Conservation (phyloP, 306 rosid species). For the Malus sylvestris region DNA sequence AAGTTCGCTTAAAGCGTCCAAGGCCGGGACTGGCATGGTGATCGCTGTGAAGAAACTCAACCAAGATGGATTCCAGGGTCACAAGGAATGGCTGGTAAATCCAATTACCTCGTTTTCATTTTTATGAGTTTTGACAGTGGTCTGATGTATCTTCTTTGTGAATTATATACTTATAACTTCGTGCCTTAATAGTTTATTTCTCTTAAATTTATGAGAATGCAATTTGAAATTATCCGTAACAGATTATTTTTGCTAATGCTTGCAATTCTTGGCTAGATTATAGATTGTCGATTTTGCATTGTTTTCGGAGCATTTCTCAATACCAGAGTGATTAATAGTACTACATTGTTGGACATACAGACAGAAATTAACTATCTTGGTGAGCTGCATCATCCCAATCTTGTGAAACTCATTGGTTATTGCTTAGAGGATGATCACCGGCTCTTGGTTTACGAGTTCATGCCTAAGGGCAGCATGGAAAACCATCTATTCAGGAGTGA, state of each 20-base stretch:
- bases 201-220: not conserved
- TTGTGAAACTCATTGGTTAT: constrained; percentile 84
- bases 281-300: constrained; percentile 6
- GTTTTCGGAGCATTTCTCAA: not conserved
- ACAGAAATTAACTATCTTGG: constrained; percentile 96
- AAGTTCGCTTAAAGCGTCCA: constrained; percentile 58
- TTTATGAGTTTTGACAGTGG: not conserved
- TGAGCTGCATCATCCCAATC: constrained; percentile 82
- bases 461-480: constrained; percentile 97
- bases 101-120: not conserved
- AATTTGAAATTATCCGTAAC: not conserved
- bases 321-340: constrained; percentile 6
- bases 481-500: constrained; percentile 90
- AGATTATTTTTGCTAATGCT: not conserved
- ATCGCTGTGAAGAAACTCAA: constrained; percentile 92
- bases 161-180: not conserved
- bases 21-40: constrained; percentile 71
- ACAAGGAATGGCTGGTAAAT: constrained; percentile 92
- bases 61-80: constrained; percentile 87
- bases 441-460: constrained; percentile 82
- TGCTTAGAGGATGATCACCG: constrained; percentile 93
- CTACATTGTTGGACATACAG: constrained; percentile 33
- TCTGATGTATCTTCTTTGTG: not conserved
- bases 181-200: not conserved
- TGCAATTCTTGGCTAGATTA: constrained; percentile 1